Evolutionary conservation across 2,329 filamentous ascomycete species (phyloP), one percentile per base, ranked within the genome.

Genomic region (Raffaelea albimanens): DNA sequence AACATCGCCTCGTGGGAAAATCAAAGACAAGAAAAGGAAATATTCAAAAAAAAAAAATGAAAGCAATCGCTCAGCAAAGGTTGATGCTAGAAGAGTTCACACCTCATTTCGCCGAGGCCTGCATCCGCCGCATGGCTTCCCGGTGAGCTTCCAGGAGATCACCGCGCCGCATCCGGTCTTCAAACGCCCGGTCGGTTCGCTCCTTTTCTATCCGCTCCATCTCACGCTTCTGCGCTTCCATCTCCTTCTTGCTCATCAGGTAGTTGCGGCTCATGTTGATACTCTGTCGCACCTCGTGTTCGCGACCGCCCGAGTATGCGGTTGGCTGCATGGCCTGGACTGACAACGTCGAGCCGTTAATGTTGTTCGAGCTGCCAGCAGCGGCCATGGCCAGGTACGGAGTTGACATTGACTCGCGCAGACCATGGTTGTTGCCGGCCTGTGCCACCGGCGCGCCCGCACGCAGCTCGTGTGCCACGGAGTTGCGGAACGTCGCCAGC

Each of bases 41-140:
- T n/a, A n/a, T n/a, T n/a, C n/a, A 29, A 46, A 42, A 34, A 14
- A 21, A n/a, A 25, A 31, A 36, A 34, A 36, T 3, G 10, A 22
- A 41, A 19, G n/a, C n/a, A n/a, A n/a, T n/a, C n/a, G n/a, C n/a
- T n/a, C n/a, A n/a, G n/a, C n/a, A n/a, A n/a, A n/a, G n/a, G n/a
- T n/a, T n/a, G n/a, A n/a, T n/a, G n/a, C n/a, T n/a, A 14, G 16
- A 18, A 16, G 10, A 23, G 22, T 22, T 5, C 18, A 22, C 20
- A 25, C 5, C 36, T 36, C 10, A 16, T 36, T 25, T 46, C 8
- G 23, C 50, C 22, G 47, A 44, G 7, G 63, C 65, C 57, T 95
- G 89, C 82, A 96, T 85, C 61, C 74, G 82, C 53, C 85, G 74
- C 76, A 96, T 75, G 1, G 84, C 86, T 53, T 90, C 83, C 19